Conservation (phyloP, 441 rosid species). For the Theobroma grandiflorum region DNA sequence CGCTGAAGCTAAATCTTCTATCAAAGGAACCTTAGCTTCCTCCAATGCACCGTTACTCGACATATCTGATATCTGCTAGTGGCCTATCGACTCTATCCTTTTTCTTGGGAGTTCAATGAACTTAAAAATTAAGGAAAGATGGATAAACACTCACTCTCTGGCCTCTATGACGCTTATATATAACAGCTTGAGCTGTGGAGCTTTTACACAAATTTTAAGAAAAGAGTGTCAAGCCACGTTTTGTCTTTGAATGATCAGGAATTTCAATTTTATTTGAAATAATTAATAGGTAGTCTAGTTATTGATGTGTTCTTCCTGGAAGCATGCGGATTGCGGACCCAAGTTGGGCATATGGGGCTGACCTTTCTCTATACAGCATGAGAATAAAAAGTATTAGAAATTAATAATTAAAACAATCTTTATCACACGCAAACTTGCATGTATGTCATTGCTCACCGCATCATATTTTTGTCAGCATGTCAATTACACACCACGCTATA, state of each 20-base stretch:
- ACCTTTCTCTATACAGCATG: background rate
- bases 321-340: background rate
- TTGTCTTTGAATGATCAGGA: background rate
- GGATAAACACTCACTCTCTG: no score
- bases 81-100: background rate
- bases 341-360: background rate
- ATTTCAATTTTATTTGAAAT: background rate
- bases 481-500: background rate
- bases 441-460: slow-evolving; percentile 31
- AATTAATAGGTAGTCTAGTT: background rate
- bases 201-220: background rate
- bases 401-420: background rate
- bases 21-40: slow-evolving; percentile 53
- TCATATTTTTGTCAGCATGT: background rate
- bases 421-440: background rate
- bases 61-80: slow-evolving; percentile 26
- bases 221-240: background rate
- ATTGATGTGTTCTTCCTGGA: background rate
- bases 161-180: background rate
- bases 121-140: background rate
- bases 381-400: background rate
- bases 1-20: slow-evolving; percentile 25
- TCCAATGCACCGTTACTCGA: slow-evolving; percentile 31
- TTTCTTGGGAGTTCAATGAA: slow-evolving; percentile 5
- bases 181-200: background rate